Evolutionary conservation across 371 early-diverging fungal species (phyloP), one percentile per base, ranked within the genome.

Genomic region (Mucor racemosus): DNA sequence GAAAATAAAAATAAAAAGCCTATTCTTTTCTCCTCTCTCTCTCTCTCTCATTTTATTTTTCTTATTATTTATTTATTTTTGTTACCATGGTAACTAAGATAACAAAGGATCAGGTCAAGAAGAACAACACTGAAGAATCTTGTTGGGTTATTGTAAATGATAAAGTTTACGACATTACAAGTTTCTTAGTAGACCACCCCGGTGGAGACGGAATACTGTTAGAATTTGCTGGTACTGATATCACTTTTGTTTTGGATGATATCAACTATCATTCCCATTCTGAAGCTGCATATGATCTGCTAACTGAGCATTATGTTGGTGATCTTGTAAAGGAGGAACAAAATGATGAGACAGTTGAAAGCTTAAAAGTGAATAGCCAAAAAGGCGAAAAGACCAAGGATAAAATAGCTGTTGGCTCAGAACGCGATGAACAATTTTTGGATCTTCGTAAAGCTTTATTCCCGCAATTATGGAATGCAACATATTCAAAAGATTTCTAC

Each of bases 141-240:
- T 94, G 95, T 78, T 99, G 98, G 99, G 95, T 98, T 58, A 87
- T 95, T 73, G 91, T 99, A 15, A 90, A 95, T 67, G 94, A 92
- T 44, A 85, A 93, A 65, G 98, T 99, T n/a, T 88, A 95, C 69
- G 90, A 99, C 74, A 95, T 95, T 42, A 97, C 99, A 42, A 84
- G 87, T 62, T 98, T 98, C 84, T 82, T 95, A 76, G 78, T 81
- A 48, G 93, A 94, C 69, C 95, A 96, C 81, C 96, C 95, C 26
- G 82, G 77, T 44, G 95, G 94, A 26, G 82, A 85, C 48, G 92
- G 91, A 41, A 78, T 88, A 57, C 80, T 96, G 64, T 71, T 93
- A 72, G 84, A 92, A 78, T 92, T 87, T 84, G 91, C 88, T 58
- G 91, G 94, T 36, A 76, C 84, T 19, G 94, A 94, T 71, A 74